A percentile compares a stretch with the other conserved stretches of the same genome.
phyloP scores from a whole-genome alignment of 2,329 filamentous ascomycete species.

The Cryphonectria parasitica region DNA sequence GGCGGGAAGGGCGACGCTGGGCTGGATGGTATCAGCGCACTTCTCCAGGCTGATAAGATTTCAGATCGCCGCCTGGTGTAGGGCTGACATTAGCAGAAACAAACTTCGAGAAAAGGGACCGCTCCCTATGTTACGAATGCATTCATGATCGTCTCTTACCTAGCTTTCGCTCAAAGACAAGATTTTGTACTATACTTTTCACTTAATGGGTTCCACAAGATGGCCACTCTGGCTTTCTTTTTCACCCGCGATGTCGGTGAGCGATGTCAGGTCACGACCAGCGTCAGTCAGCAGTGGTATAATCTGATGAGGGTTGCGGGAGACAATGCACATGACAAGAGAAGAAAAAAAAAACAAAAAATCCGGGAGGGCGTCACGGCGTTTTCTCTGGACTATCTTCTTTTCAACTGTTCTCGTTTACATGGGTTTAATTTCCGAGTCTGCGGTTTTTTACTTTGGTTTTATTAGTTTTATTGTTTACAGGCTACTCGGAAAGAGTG shows the following conservation, averaged over 20 bases:
- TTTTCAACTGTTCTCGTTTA: not conserved
- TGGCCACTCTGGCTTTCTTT: not conserved
- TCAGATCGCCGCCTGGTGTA: slow-evolving; percentile 48
- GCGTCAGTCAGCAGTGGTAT: not conserved
- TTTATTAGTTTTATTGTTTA: not conserved
- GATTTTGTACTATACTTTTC: not conserved
- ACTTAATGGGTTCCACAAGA: not conserved
- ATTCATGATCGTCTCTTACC: not conserved
- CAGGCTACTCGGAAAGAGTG: not conserved
- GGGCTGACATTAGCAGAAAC: not conserved
- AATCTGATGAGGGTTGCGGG: not conserved
- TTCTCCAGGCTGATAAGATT: slow-evolving; percentile 63
- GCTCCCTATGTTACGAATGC: not conserved
- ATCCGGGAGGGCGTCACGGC: not conserved
- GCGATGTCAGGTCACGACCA: not conserved
- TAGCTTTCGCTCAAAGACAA: not conserved
- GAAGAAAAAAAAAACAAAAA: slow-evolving; percentile 9
- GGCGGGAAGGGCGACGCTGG: slow-evolving; percentile 37
- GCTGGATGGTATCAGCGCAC: slow-evolving; percentile 62
- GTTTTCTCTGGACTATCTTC: not conserved
- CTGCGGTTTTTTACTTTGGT: too few species aligned
- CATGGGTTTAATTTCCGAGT: not conserved
- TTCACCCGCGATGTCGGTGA: not conserved
- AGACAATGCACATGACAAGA: not conserved
- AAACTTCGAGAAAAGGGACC: not conserved